phyloP scores from a whole-genome alignment of 2,329 filamentous ascomycete genomes.

The Ophiosphaerella herpotricha region DNA sequence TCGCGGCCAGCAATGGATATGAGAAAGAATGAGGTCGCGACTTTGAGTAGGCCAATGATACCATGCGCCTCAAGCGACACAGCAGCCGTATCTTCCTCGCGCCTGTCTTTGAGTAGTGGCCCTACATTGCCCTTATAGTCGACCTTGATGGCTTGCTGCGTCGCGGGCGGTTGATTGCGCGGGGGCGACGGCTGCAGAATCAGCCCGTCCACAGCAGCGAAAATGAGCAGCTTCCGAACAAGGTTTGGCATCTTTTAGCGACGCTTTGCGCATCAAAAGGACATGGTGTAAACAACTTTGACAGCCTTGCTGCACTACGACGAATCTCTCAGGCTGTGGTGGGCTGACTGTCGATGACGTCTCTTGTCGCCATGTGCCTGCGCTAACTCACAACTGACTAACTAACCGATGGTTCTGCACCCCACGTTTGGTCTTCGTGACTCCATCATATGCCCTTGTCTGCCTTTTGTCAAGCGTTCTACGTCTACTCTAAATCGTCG shows the following conservation, averaged over 20 bases:
- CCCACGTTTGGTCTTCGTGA: too few relatives aligned
- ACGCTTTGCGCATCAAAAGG: constrained; percentile 3
- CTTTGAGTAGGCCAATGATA: constrained; percentile 74
- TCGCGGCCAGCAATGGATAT: constrained; percentile 84
- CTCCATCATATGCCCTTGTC: too few relatives aligned
- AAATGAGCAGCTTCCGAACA: constrained; percentile 78
- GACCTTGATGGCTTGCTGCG: constrained; percentile 66
- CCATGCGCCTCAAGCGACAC: constrained; percentile 54
- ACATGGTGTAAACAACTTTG: constrained; percentile 1
- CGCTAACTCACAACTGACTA: too few relatives aligned
- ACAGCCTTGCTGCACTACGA: too few relatives aligned
- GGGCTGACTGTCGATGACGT: constrained; percentile 6
- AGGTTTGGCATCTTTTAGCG: constrained; percentile 68
- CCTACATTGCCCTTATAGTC: constrained; percentile 68
- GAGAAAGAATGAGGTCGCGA: constrained; percentile 81
- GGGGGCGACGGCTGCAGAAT: constrained; percentile 73
- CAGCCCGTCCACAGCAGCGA: constrained; percentile 81
- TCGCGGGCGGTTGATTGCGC: constrained; percentile 59
- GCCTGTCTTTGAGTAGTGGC: constrained; percentile 49
- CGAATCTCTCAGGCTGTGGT: not conserved
- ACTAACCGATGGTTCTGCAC: too few relatives aligned
- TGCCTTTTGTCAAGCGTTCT: not conserved
- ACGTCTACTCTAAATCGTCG: constrained; percentile 19
- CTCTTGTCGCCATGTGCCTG: not conserved
- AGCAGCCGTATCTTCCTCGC: constrained; percentile 44